phyloP scores from a whole-genome alignment of 75 land plant genomes.

The Cunninghamia lanceolata region DNA sequence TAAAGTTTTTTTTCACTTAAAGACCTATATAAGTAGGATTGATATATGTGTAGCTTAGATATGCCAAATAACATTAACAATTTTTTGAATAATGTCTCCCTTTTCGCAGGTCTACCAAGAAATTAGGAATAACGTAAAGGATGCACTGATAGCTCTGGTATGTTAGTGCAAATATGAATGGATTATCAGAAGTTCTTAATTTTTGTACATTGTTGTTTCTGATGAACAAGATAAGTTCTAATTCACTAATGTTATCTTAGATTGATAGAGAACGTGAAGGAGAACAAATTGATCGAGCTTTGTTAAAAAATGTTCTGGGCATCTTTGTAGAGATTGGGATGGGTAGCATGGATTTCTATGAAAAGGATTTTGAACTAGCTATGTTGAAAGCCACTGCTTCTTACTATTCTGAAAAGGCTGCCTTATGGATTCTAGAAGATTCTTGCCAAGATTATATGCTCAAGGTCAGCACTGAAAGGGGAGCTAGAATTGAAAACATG shows the following conservation, averaged over 20 bases:
- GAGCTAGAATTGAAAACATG: too few species aligned
- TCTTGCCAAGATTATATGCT: conserved; percentile 98
- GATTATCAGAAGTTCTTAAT: neutral
- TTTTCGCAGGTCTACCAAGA: conserved; percentile 76
- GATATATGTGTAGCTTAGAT: neutral
- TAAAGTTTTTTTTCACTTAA: neutral
- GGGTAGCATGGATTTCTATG: conserved; percentile 90
- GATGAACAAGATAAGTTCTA: too few species aligned
- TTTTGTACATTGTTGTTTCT: neutral
- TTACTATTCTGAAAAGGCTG: conserved; percentile 84
- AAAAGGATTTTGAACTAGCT: conserved; percentile 80
- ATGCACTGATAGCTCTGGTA: conserved; percentile 94
- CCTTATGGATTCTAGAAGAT: conserved; percentile 94
- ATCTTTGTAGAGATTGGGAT: conserved; percentile 97
- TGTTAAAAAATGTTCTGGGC: conserved; percentile 90
- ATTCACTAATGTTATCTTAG: conserved; percentile 22
- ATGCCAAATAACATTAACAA: neutral
- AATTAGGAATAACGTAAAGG: conserved; percentile 78
- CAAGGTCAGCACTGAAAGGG: conserved; percentile 39
- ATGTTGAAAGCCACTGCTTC: conserved; percentile 84
- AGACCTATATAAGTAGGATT: neutral
- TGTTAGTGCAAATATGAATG: neutral
- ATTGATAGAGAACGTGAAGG: conserved; percentile 97
- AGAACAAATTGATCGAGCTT: conserved; percentile 89
- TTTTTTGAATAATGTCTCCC: neutral